phyloP scores from a whole-genome alignment of 2,329 filamentous ascomycete genomes.

The Fusarium anthophilum region DNA sequence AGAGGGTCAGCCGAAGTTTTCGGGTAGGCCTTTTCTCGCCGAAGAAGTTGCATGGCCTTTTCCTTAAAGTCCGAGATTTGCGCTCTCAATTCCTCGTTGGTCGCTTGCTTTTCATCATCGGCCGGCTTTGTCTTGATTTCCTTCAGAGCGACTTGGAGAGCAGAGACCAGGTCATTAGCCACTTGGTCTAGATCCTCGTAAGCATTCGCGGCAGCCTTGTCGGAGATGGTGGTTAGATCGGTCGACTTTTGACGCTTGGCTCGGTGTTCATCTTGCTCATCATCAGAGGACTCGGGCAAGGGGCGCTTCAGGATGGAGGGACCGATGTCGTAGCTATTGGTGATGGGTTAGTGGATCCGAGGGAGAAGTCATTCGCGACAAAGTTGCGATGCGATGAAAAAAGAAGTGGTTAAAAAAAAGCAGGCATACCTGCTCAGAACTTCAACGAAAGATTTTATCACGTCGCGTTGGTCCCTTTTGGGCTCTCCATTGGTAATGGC shows the following conservation, averaged over 20 bases:
- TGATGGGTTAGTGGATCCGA: constrained; percentile 44
- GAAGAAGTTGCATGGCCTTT: constrained; percentile 69
- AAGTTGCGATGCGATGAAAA: constrained; percentile 18
- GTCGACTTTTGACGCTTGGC: constrained; percentile 69
- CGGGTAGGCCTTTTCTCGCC: constrained; percentile 67
- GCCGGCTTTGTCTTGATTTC: constrained; percentile 54
- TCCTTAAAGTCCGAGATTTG: constrained; percentile 67
- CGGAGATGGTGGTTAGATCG: constrained; percentile 59
- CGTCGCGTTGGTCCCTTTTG: constrained; percentile 46
- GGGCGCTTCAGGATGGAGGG: constrained; percentile 66
- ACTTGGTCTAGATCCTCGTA: constrained; percentile 73
- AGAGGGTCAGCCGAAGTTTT: constrained; percentile 50
- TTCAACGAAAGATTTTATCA: constrained; percentile 52
- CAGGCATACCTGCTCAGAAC: constrained; percentile 51
- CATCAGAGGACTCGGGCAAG: constrained; percentile 54
- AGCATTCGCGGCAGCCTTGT: constrained; percentile 60
- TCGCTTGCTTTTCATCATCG: constrained; percentile 41
- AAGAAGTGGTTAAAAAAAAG: constrained; percentile 9
- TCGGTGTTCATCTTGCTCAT: constrained; percentile 61
- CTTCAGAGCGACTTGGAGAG: constrained; percentile 58
- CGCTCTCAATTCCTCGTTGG: constrained; percentile 51
- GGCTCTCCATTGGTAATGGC: constrained; percentile 38
- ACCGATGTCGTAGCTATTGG: constrained; percentile 61
- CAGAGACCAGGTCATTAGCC: constrained; percentile 64
- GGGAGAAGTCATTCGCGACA: constrained; percentile 11